Base-by-base conservation (phyloP, 2,329 filamentous ascomycete genomes). In the Venturia oleaginea region DNA sequence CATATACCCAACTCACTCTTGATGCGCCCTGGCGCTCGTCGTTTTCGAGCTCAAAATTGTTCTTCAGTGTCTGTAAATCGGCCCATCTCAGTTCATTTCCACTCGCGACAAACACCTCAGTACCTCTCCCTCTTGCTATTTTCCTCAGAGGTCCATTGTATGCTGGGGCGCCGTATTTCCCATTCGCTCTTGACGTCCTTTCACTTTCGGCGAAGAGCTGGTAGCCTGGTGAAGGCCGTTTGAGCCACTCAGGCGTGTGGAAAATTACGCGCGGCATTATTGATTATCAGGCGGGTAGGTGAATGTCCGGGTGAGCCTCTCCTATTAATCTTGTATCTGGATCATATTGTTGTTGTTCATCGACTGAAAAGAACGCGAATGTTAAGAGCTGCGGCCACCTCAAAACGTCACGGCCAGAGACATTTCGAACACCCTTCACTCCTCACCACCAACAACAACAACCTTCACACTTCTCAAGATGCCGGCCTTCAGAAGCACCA, bases 61-160 rank as follows among this genome's bases (percentile, higher is more conserved):
- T 38, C 78, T 95, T 96, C 71, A 97, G 75, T 66, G 87, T 85
- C 62, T 86, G 85, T 64, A 99, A 78, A 76, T 96, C 91, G 11
- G 90, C 88, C 92, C 94, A 99, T 74, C 92, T 84, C 67, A 99
- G 89, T 75, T 97, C 91, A 70, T 89, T 92, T 60, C 92, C 92
- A 48, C 89, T 87, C 24, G 92, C 92, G 15, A 91, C 86, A 73
- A 97, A 97, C 11, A 97, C 80, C 71, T 99, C 92, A 0, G 90
- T 91, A 19, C 90, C 92, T 66, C 93, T 83, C 61, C 59, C 57
- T 34, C 84, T 86, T 11, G 92, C 92, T 70, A 97, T 87, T 0
- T 86, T 92, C 67, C 78, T 79, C 24, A 73, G 76, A 1, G 84
- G 76, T 2, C 80, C 76, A n/a, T 68, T 62, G 38, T 69, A 69